These are phyloP conservation scores for Penicillium decumbens DNA, from an alignment of 2,329 filamentous ascomycete genomes.

Conservation along the genomic window DNA sequence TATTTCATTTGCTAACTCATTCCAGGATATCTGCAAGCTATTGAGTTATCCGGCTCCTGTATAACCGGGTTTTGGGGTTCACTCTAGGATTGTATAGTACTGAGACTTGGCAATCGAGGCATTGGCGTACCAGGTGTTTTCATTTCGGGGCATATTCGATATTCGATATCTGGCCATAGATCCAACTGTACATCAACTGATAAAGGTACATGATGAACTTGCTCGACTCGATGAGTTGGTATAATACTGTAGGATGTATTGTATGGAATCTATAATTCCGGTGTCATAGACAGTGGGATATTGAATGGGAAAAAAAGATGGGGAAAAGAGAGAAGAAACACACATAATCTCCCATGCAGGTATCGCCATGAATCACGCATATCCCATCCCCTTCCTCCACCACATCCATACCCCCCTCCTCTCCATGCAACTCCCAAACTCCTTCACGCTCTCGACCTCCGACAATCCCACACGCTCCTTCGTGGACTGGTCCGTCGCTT, in stretches of 20 bases:
- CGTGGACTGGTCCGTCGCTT: slow-evolving; percentile 1
- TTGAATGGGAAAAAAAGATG: not conserved
- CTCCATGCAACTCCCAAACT: slow-evolving; percentile 61
- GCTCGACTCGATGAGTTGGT: not conserved
- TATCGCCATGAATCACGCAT: slow-evolving; percentile 17
- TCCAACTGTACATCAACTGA: slow-evolving; percentile 2
- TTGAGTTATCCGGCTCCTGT: slow-evolving; percentile 37
- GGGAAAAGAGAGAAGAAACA: not conserved
- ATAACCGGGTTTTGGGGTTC: slow-evolving; percentile 6
- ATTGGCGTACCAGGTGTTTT: not conserved
- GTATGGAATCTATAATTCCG: not conserved
- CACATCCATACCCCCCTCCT: slow-evolving; percentile 55
- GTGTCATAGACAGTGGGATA: not conserved
- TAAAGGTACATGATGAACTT: not conserved
- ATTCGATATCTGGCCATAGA: not conserved
- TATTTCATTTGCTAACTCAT: slow-evolving; percentile 1
- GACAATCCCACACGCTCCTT: slow-evolving; percentile 37
- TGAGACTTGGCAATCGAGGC: not conserved
- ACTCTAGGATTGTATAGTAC: not conserved
- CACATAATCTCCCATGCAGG: not conserved
- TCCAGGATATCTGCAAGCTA: slow-evolving; percentile 33
- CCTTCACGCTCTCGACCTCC: slow-evolving; percentile 61
- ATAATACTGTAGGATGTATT: not conserved
- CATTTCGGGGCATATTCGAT: not conserved
- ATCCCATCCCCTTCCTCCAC: slow-evolving; percentile 67